Evolutionary conservation across 1,139 yeast genomes (phyloP).

Genomic region (Martiniozyma asiatica): DNA sequence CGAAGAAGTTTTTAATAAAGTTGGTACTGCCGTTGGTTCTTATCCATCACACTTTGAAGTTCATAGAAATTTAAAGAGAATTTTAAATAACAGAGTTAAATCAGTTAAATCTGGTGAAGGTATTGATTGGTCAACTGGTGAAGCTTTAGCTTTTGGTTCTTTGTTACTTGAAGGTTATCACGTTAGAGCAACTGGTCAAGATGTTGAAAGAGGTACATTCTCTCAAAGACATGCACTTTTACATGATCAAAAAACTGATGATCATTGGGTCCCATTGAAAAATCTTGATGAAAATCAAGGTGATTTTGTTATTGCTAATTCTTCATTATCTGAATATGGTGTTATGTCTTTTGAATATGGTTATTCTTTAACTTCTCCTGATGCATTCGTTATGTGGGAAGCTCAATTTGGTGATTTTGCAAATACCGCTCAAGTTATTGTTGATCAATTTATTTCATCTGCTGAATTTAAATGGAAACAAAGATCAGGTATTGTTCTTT

Average conservation of each 20-base stretch:
- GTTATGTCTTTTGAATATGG: constrained; percentile 99
- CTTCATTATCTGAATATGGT: constrained; percentile 98
- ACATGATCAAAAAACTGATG: constrained; percentile 88
- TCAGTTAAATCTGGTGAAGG: constrained; percentile 82
- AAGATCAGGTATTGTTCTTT: constrained; percentile 90
- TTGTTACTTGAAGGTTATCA: constrained; percentile 88
- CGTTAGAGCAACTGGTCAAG: constrained; percentile 97
- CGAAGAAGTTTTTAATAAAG: constrained; percentile 55
- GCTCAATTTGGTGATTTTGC: constrained; percentile 99
- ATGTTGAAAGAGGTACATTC: constrained; percentile 99
- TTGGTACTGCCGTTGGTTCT: constrained; percentile 69
- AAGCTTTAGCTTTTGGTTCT: constrained; percentile 94
- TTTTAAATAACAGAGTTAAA: constrained; percentile 77
- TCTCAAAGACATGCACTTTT: constrained; percentile 98
- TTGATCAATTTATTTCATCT: constrained; percentile 93
- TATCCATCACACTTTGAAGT: constrained; percentile 85
- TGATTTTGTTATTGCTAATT: constrained; percentile 79
- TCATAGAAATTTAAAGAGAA: constrained; percentile 94
- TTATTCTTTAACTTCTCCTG: constrained; percentile 94
- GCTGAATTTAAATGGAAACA: constrained; percentile 99
- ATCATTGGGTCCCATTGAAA: constrained; percentile 73
- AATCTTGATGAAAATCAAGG: constrained; percentile 74
- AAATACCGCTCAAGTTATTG: constrained; percentile 95
- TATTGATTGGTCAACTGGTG: constrained; percentile 99
- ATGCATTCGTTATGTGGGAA: constrained; percentile 96